Evolutionary conservation across 2,329 filamentous ascomycete genomes (phyloP).

Genomic region (Neoarthrinium moseri): DNA sequence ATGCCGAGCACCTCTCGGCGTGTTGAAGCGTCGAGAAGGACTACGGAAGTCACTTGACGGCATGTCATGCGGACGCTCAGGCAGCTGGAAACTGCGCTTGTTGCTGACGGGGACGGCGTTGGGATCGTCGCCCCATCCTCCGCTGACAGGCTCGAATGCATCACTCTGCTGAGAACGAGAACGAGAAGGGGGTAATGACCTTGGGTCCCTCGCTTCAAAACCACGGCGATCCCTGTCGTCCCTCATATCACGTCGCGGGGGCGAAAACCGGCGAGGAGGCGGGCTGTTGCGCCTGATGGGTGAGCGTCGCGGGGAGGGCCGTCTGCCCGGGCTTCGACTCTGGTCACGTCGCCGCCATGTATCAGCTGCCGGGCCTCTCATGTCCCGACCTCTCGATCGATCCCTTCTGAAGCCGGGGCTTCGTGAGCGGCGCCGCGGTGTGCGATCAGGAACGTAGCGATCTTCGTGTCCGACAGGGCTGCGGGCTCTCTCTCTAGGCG

Average conservation of each 20-base stretch:
- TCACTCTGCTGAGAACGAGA: slow-evolving; percentile 2
- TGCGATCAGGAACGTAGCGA: slow-evolving; percentile 40
- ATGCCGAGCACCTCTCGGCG: background rate
- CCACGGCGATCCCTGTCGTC: slow-evolving; percentile 32
- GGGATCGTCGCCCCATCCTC: slow-evolving; percentile 2
- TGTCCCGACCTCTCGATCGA: slow-evolving; percentile 28
- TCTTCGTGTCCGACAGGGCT: slow-evolving; percentile 31
- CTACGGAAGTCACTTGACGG: slow-evolving; percentile 1
- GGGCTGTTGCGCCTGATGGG: slow-evolving; percentile 11
- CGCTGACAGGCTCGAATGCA: background rate
- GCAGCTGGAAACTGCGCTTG: slow-evolving; percentile 2
- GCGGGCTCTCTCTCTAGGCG: slow-evolving; percentile 32
- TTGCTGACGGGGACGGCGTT: slow-evolving; percentile 3
- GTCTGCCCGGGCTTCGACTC: slow-evolving; percentile 36
- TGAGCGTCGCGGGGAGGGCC: slow-evolving; percentile 33
- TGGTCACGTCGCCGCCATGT: slow-evolving; percentile 38
- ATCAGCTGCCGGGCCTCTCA: slow-evolving; percentile 20
- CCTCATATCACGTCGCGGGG: slow-evolving; percentile 36
- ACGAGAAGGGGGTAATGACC: slow-evolving; percentile 7
- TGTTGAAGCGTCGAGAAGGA: background rate
- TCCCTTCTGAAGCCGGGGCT: slow-evolving; percentile 38
- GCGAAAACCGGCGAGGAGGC: slow-evolving; percentile 31
- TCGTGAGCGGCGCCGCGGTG: slow-evolving; percentile 39
- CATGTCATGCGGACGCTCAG: background rate
- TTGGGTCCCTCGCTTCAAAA: slow-evolving; percentile 7